Evolutionary conservation across 1,284 basidiomycete species (phyloP).

Genomic region (Rhodotorula sp.): DNA sequence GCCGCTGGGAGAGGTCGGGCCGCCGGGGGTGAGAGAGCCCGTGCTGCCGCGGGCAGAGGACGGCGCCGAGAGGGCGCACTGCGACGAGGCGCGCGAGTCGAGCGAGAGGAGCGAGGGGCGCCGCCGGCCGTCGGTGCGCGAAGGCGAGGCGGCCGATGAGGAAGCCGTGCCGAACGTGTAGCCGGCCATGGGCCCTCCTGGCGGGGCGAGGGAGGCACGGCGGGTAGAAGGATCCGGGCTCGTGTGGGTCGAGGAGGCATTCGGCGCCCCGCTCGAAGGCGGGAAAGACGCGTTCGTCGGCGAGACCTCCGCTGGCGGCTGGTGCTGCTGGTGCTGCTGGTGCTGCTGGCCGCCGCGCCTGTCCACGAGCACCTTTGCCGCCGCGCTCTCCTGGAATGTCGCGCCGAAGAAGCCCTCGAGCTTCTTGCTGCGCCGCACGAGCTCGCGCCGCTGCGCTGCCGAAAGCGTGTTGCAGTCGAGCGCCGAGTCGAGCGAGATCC

Average conservation of each 20-base stretch:
- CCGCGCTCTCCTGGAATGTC: slow-evolving; percentile 19
- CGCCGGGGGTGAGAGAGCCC: slow-evolving; percentile 1
- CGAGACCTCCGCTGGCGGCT: background rate
- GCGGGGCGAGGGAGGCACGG: background rate
- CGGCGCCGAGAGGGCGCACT: background rate
- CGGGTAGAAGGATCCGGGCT: background rate
- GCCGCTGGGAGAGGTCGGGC: background rate
- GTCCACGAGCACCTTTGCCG: slow-evolving; percentile 1
- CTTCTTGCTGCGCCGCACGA: slow-evolving; percentile 29
- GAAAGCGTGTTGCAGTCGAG: slow-evolving; percentile 22
- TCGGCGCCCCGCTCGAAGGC: background rate
- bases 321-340: too few species aligned
- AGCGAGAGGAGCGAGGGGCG: slow-evolving; percentile 14
- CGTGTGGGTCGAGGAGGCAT: too few species aligned
- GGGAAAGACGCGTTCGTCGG: slow-evolving; percentile 9
- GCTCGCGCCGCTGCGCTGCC: slow-evolving; percentile 9
- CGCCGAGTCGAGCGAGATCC: slow-evolving; percentile 20
- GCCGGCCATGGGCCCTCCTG: background rate
- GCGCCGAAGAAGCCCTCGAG: slow-evolving; percentile 33
- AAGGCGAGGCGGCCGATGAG: background rate
- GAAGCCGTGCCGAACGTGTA: background rate
- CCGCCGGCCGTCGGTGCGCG: background rate
- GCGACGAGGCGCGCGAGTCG: background rate
- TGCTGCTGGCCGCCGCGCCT: background rate
- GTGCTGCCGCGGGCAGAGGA: background rate